Conservation (phyloP, 2,329 filamentous ascomycete species). For the Clonostachys sp. region DNA sequence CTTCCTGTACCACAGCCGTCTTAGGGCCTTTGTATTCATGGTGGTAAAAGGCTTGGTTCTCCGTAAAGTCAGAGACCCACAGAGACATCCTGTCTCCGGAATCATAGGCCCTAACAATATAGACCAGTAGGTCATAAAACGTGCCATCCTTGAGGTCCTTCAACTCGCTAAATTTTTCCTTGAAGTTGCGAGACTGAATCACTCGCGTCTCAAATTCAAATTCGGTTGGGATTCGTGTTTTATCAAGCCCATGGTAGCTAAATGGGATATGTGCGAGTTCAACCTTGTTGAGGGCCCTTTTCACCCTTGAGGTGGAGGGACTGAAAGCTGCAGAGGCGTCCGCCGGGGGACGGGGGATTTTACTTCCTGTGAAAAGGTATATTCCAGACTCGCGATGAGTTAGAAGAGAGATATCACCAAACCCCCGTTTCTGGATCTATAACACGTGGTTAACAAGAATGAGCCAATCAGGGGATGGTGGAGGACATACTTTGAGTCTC, state of each 20-base stretch:
- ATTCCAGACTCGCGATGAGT: constrained; percentile 30
- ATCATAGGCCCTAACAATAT: constrained; percentile 56
- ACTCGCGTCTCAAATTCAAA: constrained; percentile 34
- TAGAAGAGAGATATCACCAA: constrained; percentile 31
- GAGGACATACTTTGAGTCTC: constrained; percentile 42
- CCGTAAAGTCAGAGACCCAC: constrained; percentile 81
- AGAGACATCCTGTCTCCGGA: constrained; percentile 47
- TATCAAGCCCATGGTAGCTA: constrained; percentile 39
- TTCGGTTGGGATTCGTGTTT: constrained; percentile 32
- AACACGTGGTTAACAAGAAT: neutral
- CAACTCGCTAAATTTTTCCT: constrained; percentile 59
- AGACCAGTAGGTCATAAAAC: constrained; percentile 67
- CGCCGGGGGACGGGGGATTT: constrained; percentile 31
- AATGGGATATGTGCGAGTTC: constrained; percentile 41
- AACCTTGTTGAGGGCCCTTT: constrained; percentile 9
- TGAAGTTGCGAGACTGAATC: constrained; percentile 33
- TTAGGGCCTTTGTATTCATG: constrained; percentile 17
- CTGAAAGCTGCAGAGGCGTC: constrained; percentile 25
- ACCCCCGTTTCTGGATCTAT: constrained; percentile 33
- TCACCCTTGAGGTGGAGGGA: constrained; percentile 8
- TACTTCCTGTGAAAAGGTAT: constrained; percentile 12
- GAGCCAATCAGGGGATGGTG: too few species aligned
- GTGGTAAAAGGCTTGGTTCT: constrained; percentile 59
- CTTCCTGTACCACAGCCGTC: constrained; percentile 28
- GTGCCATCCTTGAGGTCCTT: constrained; percentile 50